Evolutionary conservation across 371 early-diverging fungal species (phyloP).

Genomic region (Mortierella sp.): DNA sequence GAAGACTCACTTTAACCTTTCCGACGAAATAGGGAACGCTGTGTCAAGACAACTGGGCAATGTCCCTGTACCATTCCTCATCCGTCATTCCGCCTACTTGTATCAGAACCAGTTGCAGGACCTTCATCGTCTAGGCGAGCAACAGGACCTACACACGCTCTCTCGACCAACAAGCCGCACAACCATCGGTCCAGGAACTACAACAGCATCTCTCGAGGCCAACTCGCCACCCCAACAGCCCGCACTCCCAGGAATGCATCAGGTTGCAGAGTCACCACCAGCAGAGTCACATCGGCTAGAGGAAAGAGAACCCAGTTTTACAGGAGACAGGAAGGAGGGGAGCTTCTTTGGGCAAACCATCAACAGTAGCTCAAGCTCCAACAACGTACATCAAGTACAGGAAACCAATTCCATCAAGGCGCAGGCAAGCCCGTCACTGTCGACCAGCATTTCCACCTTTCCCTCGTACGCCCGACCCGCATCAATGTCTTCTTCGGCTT

Average conservation of each 20-base stretch:
- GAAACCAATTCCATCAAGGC: slow-evolving; percentile 16
- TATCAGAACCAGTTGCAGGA: slow-evolving; percentile 76
- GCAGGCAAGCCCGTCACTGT: slow-evolving; percentile 50
- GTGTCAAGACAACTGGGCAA: slow-evolving; percentile 69
- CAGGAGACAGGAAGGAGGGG: slow-evolving; percentile 6
- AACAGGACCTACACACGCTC: slow-evolving; percentile 52
- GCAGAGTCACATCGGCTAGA: neutral
- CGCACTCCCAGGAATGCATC: neutral
- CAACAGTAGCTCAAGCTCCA: slow-evolving; percentile 27
- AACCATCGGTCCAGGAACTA: slow-evolving; percentile 28
- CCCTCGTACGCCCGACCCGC: slow-evolving; percentile 27
- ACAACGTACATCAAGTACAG: slow-evolving; percentile 5
- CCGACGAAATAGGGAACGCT: slow-evolving; percentile 62
- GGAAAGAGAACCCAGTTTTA: slow-evolving; percentile 8
- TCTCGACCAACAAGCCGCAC: slow-evolving; percentile 12
- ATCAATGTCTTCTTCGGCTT: slow-evolving; percentile 55
- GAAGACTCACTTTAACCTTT: neutral
- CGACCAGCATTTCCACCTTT: slow-evolving; percentile 41
- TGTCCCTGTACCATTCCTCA: slow-evolving; percentile 68
- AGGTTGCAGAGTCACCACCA: slow-evolving; percentile 11
- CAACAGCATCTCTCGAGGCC: slow-evolving; percentile 1
- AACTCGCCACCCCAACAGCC: neutral
- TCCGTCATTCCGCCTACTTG: slow-evolving; percentile 71
- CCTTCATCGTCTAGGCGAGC: slow-evolving; percentile 61
- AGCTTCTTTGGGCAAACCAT: neutral